phyloP scores from a whole-genome alignment of 768 basidiomycete genomes.

The Lentinula sp. region DNA sequence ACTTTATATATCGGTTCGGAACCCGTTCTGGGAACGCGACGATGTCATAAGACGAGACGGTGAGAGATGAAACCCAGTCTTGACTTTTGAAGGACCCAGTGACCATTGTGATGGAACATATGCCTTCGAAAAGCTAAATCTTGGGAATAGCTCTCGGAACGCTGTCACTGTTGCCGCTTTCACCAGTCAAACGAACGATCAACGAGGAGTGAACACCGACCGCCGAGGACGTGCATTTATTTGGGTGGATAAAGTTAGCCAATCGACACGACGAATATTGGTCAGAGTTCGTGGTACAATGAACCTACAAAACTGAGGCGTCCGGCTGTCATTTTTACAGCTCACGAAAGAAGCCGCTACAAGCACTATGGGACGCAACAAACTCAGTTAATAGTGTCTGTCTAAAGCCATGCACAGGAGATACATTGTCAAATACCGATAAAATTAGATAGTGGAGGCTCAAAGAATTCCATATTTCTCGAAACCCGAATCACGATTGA shows the following conservation, averaged over 20 bases:
- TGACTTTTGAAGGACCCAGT: background rate
- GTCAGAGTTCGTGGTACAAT: too few relatives aligned
- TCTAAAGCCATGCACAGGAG: too few relatives aligned
- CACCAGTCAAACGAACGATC: background rate
- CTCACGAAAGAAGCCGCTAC: too few relatives aligned
- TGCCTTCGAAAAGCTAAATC: background rate
- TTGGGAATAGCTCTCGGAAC: background rate
- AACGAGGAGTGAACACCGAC: background rate
- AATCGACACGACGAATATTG: too few relatives aligned
- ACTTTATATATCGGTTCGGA: background rate
- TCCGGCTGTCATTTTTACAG: too few relatives aligned
- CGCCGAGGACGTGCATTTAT: background rate
- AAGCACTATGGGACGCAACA: too few relatives aligned
- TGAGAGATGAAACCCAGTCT: background rate
- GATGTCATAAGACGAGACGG: conserved; percentile 1
- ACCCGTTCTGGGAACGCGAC: background rate
- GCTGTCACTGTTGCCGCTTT: background rate
- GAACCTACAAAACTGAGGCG: too few relatives aligned
- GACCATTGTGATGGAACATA: background rate
- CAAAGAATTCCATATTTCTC: background rate
- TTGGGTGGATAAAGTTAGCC: background rate
- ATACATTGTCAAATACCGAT: too few relatives aligned
- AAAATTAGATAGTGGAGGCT: too few relatives aligned
- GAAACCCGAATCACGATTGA: background rate
- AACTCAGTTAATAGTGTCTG: too few relatives aligned